Percentiles rank a stretch among this genome's conserved stretches.
phyloP scores from a whole-genome alignment of 176 grass and related monocot species.

The Miscanthus lutarioriparius region DNA sequence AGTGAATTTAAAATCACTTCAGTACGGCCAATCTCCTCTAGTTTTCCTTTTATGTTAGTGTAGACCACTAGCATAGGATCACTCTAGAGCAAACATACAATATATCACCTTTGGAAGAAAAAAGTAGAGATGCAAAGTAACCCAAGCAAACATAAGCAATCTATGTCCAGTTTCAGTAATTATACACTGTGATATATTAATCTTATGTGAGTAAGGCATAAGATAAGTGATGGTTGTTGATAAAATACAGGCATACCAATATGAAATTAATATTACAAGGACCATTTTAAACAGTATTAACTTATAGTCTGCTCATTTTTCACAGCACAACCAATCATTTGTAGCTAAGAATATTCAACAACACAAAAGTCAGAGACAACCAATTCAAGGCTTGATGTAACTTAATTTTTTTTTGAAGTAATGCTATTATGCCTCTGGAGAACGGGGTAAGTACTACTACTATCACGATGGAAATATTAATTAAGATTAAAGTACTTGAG shows the following conservation, averaged over 20 bases:
- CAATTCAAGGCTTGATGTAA: background rate
- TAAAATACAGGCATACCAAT: background rate
- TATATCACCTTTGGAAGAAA: conserved; percentile 3
- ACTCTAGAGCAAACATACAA: conserved; percentile 56
- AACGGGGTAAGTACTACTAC: background rate
- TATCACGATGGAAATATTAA: background rate
- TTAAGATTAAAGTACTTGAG: conserved; percentile 10
- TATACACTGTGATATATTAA: background rate
- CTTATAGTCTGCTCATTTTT: conserved; percentile 6
- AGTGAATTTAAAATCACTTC: conserved; percentile 87
- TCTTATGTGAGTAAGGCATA: background rate
- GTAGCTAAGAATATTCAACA: conserved; percentile 12
- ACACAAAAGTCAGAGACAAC: background rate
- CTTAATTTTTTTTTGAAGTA: background rate
- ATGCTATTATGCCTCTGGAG: background rate
- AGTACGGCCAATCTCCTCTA: conserved; percentile 91
- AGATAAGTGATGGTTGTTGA: background rate
- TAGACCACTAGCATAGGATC: conserved; percentile 91
- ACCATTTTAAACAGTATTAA: background rate
- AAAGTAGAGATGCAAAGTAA: conserved; percentile 2
- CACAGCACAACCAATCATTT: background rate
- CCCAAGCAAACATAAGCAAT: conserved; percentile 29
- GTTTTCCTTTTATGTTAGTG: conserved; percentile 57
- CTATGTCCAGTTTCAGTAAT: background rate
- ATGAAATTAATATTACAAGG: background rate